Evolutionary conservation across 2,329 filamentous ascomycete genomes (phyloP), one percentile per base, ranked within the genome.

Genomic region (Penicillium sp.): DNA sequence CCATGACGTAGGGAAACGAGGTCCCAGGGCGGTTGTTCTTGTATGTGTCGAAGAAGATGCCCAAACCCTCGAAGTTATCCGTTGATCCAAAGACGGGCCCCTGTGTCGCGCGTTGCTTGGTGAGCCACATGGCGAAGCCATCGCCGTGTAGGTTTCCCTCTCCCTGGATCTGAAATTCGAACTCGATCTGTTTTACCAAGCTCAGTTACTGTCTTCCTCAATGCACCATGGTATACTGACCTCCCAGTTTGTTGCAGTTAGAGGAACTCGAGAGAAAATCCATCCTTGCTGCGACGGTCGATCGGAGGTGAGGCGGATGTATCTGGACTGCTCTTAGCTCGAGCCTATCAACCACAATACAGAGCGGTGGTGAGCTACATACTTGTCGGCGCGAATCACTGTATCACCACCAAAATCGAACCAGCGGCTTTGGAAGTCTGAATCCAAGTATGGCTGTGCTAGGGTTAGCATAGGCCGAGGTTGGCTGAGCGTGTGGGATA

Each of bases 221-320:
- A 8, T 13, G 3, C 26, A 11, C 11, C 9, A 19, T 26, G 13
- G 30, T n/a, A 6, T 41, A 64, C 76, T 63, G 71, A 88, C 86
- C 83, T 98, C 92, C 95, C 95, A 99, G 82, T 99, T 99, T 47
- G 94, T 99, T 50, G 95, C 95, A 9, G 95, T 99, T 71, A 99
- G 82, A 30, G 95, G 95, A 54, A 98, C 92, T 63, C 93, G 87
- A 53, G 93, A 97, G 82, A 94, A 98, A 69, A 98, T 84, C 91
- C 91, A 97, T 73, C 95, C 95, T 72, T 88, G 86, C 80, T 96
- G 92, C 71, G 94, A 97, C 63, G 91, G 91, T 65, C 91, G 90
- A 80, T 98, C 93, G 62, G 92, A 91, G 31, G 93, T 93, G 61
- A 99, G 87, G 70, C 95, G 93, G 70, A 99, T 90, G 80, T 98